Conservation (phyloP, 2,329 filamentous ascomycete species). For the Paecilomyces sp. region DNA sequence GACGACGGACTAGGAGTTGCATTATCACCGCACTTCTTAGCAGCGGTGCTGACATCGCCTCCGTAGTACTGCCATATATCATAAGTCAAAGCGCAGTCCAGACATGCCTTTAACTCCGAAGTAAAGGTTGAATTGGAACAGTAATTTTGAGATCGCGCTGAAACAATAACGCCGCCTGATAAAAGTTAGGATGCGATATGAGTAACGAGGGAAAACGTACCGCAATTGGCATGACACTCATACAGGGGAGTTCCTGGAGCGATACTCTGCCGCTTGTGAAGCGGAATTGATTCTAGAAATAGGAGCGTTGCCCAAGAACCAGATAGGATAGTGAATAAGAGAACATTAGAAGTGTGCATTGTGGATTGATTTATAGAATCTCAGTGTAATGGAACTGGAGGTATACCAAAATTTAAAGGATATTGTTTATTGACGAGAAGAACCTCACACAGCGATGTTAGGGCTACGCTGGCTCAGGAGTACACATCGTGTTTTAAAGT, state of each 20-base stretch:
- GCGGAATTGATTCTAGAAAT: neutral
- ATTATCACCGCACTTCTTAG: constrained; percentile 24
- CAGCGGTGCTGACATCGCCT: constrained; percentile 28
- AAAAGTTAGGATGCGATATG: neutral
- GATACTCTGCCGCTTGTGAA: neutral
- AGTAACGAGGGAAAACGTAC: constrained; percentile 11
- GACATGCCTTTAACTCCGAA: constrained; percentile 20
- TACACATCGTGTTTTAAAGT: no score
- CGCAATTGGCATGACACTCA: constrained; percentile 27
- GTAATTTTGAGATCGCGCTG: constrained; percentile 14
- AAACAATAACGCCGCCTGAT: constrained; percentile 20
- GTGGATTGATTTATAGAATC: neutral
- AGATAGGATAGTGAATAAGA: neutral
- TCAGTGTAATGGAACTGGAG: no score
- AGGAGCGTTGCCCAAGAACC: neutral
- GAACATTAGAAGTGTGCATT: neutral
- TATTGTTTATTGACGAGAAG: no score
- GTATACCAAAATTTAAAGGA: neutral
- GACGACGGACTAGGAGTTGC: constrained; percentile 3
- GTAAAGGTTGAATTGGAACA: constrained; percentile 21
- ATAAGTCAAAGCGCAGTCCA: constrained; percentile 37
- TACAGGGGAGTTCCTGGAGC: constrained; percentile 22
- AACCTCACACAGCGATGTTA: no score
- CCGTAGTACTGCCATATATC: constrained; percentile 43
- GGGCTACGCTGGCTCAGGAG: no score